Base-by-base conservation (phyloP, 768 basidiomycete genomes). In the Termitomyces titanicus region DNA sequence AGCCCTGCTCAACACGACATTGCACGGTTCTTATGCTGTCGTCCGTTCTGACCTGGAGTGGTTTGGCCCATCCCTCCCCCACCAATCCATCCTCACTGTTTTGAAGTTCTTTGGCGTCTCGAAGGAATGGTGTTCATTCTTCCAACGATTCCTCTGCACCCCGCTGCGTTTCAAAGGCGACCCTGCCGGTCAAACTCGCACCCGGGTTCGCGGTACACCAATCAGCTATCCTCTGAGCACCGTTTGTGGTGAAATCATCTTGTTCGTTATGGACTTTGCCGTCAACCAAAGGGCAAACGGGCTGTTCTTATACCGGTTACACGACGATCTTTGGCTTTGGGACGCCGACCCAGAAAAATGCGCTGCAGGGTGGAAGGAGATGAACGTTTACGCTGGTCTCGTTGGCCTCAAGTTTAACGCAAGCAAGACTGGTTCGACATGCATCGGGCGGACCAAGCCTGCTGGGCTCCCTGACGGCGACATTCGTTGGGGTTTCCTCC, bases 251-350 rank as follows among this genome's bases (percentile, higher is more conserved):
- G 78, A 79, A 57, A 65, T 64, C 3, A 51, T 78, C 13, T 51
- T 78, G 35, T 79, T 77, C 58, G 68, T 66, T 18, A 76, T 80
- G 76, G 78, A 80, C 60, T 76, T 75, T 54, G 76, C 77, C 8
- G 74, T 78, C 53, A 79, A 78, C 47, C 78, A 76, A 48, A 63
- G 61, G 31, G 71, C 76, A 1, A 52, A 70, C 20, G 76, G 76
- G 3, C 58, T 80, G 11, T 74, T 68, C 61, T 68, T 80, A 15
- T 72, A 78, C 48, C 67, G 76, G 48, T 73, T 78, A 63, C 75
- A 79, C 59, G 76, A 79, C 50, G 77, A 80, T 50, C 61, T 79
- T 7, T 79, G 76, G 76, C 57, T 78, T 17, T 77, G 72, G 72
- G 68, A 74, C 46, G 58, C 70, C 0, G 61, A 72, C 17, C 55